Conservation (phyloP, 1,284 basidiomycete genomes). For the Pascua sp. region DNA sequence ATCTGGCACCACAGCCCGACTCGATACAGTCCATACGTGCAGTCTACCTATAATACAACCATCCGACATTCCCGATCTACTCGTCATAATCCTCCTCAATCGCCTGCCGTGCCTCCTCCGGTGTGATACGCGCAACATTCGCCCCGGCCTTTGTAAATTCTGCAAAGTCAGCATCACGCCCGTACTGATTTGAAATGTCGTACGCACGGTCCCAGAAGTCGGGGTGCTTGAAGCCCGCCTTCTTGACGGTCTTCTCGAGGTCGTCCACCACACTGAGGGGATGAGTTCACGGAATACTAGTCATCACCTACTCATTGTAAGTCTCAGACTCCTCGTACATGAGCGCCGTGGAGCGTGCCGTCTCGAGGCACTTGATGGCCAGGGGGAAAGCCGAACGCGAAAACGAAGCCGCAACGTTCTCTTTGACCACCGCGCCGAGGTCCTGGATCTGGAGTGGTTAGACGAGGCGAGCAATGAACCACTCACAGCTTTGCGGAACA, state of each 20-base stretch:
- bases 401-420: constrained; percentile 68
- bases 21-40: neutral
- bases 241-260: constrained; percentile 34
- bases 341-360: constrained; percentile 63
- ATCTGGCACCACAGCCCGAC: neutral
- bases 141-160: constrained; percentile 38
- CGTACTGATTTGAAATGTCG: fast-evolving
- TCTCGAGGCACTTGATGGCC: constrained; percentile 67
- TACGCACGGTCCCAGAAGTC: constrained; percentile 42
- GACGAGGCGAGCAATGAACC: neutral
- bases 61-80: neutral
- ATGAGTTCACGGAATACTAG: neutral
- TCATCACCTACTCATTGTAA: constrained; percentile 40
- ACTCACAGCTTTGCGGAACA: constrained; percentile 72
- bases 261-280: constrained; percentile 29
- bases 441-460: constrained; percentile 54
- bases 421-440: constrained; percentile 64
- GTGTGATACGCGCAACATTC: constrained; percentile 31
- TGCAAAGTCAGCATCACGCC: constrained; percentile 7
- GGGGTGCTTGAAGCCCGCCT: constrained; percentile 40
- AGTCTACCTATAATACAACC: neutral
- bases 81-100: constrained; percentile 26
- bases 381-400: constrained; percentile 62
- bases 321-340: constrained; percentile 49
- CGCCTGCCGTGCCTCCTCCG: constrained; percentile 42